Base-by-base conservation (phyloP, 163 green algal genomes). In the Coccomyxa subellipsoidea region DNA sequence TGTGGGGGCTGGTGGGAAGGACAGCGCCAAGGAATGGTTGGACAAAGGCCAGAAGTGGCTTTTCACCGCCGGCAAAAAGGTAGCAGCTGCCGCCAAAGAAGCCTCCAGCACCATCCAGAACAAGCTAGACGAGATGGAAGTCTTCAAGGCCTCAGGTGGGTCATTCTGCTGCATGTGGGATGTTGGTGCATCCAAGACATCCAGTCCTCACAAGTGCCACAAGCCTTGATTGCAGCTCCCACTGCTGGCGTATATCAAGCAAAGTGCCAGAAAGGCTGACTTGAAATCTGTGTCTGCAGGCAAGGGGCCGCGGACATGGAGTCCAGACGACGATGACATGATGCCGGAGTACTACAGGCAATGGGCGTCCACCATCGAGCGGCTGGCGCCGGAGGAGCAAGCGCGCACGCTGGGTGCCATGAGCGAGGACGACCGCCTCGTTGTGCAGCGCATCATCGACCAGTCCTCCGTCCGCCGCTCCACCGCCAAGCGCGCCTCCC, bases 401-500 rank as follows among this genome's bases (percentile, higher is more conserved):
- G 47, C 81, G 6, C 82, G 80, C 23, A 82, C 85, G 29, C 76
- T 92, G 69, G 84, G 66, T 2, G 83, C 86, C 4, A 83, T 93
- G 78, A 35, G 70, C 0, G 88, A 91, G 81, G 84, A 91, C 31
- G 89, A 93, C 81, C 59, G 89, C 2, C 81, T 92, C 31, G 77
- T 84, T 8, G 87, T 90, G 76, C 83, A 87, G 79, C 82, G 82
- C 59, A 86, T 92, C 25, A 31, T 92, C 54, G 89, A 92, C 59
- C 83, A 89, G 40, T 35, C 75, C 0, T 39, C 69, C 34, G 79
- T 90, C 15, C 54, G 72, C 12, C 81, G 53, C 8, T 66, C 72
- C 54, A 80, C 34, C 1, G 72, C 23, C 77, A 84, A 38, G 77
- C 76, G 73, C 9, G 32, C 15, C 10, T 32, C 36, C 2, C 34